Evolutionary conservation across 176 grass and related monocot species (phyloP).

Genomic region (Rhynchospora pubera): DNA sequence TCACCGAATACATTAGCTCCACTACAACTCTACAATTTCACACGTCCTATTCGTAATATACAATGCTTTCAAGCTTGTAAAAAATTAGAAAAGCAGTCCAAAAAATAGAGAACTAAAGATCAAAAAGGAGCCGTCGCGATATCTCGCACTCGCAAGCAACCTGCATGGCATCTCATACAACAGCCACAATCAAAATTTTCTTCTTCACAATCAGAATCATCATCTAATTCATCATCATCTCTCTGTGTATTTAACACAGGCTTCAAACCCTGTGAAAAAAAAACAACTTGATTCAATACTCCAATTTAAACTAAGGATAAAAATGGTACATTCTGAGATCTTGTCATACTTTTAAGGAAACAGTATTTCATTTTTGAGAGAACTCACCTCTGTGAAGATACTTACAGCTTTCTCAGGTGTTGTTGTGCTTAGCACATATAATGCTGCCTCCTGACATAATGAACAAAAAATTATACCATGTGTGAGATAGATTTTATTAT

Average conservation of each 20-base stretch:
- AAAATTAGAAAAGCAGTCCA: background rate
- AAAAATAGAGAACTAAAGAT: background rate
- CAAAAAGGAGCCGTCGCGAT: slow-evolving; percentile 16
- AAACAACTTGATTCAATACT: background rate
- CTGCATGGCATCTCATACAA: background rate
- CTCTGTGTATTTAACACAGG: slow-evolving; percentile 2
- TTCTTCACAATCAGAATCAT: background rate
- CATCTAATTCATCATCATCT: background rate
- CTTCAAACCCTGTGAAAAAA: slow-evolving; percentile 12
- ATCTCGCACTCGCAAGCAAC: background rate
- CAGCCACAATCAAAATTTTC: background rate
- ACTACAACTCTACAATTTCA: background rate
- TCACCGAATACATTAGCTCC: background rate
- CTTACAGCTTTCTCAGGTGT: slow-evolving; percentile 38
- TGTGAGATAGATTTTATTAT: too few species aligned
- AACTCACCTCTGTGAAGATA: slow-evolving; percentile 40
- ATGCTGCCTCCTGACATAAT: slow-evolving; percentile 34
- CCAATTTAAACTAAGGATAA: too few species aligned
- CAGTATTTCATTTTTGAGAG: background rate
- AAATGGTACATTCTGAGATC: too few species aligned
- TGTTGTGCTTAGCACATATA: slow-evolving; percentile 38
- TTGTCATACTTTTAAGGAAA: too few species aligned
- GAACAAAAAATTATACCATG: background rate
- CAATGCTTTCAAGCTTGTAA: background rate
- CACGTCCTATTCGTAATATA: background rate